Base-by-base conservation (phyloP, 768 basidiomycete genomes). In the Sporobolomyces pararoseus region DNA sequence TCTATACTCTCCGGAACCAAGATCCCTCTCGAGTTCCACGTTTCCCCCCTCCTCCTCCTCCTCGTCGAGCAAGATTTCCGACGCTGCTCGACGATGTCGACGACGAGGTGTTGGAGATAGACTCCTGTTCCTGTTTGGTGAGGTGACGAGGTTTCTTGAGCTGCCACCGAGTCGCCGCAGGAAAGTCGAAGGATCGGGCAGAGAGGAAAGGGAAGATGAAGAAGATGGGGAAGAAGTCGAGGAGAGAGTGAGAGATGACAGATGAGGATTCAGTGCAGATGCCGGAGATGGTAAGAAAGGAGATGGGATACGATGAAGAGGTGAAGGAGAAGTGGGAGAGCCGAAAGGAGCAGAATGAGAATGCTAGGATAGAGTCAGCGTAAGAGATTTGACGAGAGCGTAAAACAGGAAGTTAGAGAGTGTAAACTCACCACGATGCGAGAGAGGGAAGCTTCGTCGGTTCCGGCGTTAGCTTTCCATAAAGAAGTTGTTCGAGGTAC, bases 361-460 rank as follows among this genome's bases (percentile, higher is more conserved):
- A 59, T 34, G 17, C 58, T 59, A 34, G 42, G 39, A 59, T 3
- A 25, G 42, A 29, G 55, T 37, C n/a, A 65, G 53, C 32, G 34
- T 44, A 2, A 34, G 54, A 34, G 25, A 34, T 27, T 4, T 23
- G n/a, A 31, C 13, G n/a, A 63, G 21, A 27, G 25, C 27, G 58
- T 2, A 21, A 9, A 9, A n/a, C n/a, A n/a, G n/a, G n/a, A n/a
- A n/a, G n/a, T n/a, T n/a, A n/a, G n/a, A n/a, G n/a, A n/a, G n/a
- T n/a, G n/a, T n/a, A n/a, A n/a, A 63, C 72, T 53, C 52, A 73
- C 72, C 2, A 73, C 72, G 37, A 70, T 44, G 6, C 55, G 25
- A 10, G 25, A n/a, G 42, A 64, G 10, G 13, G 13, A 1, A 27
- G n/a, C 62, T 29, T 69, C 67, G n/a, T 71, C 69, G 21, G 39